These are phyloP conservation scores for Mucuna pruriens DNA, from an alignment of 306 rosid genomes.

Conservation along the genomic window DNA sequence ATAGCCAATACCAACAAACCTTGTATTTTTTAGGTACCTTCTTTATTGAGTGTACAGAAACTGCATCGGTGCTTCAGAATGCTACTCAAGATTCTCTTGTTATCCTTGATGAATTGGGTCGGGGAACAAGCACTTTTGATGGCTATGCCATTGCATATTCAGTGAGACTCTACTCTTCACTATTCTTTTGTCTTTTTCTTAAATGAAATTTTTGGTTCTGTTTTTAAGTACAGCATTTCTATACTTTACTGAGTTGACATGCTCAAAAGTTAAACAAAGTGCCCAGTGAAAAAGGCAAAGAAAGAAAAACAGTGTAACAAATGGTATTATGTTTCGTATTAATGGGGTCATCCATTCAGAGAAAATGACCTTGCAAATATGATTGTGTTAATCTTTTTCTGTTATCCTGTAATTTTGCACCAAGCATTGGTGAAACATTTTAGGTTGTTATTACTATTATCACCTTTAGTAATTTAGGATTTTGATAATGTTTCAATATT, in stretches of 20 bases:
- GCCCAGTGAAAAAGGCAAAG: not conserved
- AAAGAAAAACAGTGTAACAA: not conserved
- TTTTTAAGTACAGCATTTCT: slow-evolving; percentile 17
- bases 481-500: slow-evolving; percentile 18
- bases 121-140: slow-evolving; percentile 98
- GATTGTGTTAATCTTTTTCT: slow-evolving; percentile 11
- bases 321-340: not conserved
- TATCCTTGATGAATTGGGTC: slow-evolving; percentile 93
- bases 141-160: slow-evolving; percentile 99
- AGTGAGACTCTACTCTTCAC: slow-evolving; percentile 53
- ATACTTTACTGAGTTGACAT: not conserved
- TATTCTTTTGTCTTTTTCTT: not conserved
- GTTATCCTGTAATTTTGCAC: slow-evolving; percentile 15
- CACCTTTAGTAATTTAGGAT: not conserved
- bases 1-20: slow-evolving; percentile 10
- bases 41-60: slow-evolving; percentile 93
- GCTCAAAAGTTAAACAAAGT: not conserved
- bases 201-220: not conserved
- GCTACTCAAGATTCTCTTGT: slow-evolving; percentile 94
- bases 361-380: slow-evolving; percentile 15
- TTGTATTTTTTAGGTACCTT: slow-evolving; percentile 73
- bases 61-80: slow-evolving; percentile 86
- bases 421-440: not conserved
- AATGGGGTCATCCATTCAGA: not conserved
- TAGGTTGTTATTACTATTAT: not conserved